These are phyloP conservation scores for Escallonia rubra DNA, from an alignment of 129 eudicot genomes.

Conservation along the genomic window DNA sequence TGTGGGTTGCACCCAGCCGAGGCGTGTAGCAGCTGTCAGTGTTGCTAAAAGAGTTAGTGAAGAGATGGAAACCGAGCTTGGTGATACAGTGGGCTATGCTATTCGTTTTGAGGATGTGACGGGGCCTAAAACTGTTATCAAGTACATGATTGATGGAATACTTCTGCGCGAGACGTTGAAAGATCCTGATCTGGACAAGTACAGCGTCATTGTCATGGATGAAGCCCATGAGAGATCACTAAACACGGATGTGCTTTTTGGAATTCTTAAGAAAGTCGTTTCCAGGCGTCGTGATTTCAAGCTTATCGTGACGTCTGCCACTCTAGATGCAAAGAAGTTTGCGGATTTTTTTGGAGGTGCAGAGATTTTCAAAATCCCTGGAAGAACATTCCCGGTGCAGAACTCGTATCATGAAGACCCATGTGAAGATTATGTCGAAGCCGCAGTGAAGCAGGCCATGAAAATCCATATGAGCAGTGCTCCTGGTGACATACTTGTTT, in stretches of 20 bases:
- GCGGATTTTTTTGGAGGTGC: slow-evolving; percentile 14
- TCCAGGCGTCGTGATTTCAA: slow-evolving; percentile 8
- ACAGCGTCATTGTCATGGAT: slow-evolving; percentile 18
- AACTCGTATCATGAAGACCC: not conserved
- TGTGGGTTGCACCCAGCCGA: slow-evolving; percentile 13
- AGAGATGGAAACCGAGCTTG: slow-evolving; percentile 20
- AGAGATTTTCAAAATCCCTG: slow-evolving; percentile 17
- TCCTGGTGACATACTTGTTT: slow-evolving; percentile 24
- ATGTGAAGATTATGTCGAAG: slow-evolving; percentile 11
- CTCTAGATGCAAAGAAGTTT: slow-evolving; percentile 24
- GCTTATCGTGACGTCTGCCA: slow-evolving; percentile 14
- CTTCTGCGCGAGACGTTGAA: slow-evolving; percentile 5
- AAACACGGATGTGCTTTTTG: slow-evolving; percentile 21
- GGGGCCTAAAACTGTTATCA: slow-evolving; percentile 9
- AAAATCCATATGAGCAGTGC: slow-evolving; percentile 13
- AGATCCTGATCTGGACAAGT: slow-evolving; percentile 16
- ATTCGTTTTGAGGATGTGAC: slow-evolving; percentile 32
- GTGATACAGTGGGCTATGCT: slow-evolving; percentile 22
- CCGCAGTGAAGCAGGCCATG: slow-evolving; percentile 9
- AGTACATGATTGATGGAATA: slow-evolving; percentile 27
- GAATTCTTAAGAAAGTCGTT: slow-evolving; percentile 18
- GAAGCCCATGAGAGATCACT: slow-evolving; percentile 35
- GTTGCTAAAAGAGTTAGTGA: not conserved
- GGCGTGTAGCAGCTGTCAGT: slow-evolving; percentile 10
- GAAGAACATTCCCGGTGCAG: slow-evolving; percentile 18